phyloP scores from a whole-genome alignment of 257 asterid genomes.

The Striga asiatica region DNA sequence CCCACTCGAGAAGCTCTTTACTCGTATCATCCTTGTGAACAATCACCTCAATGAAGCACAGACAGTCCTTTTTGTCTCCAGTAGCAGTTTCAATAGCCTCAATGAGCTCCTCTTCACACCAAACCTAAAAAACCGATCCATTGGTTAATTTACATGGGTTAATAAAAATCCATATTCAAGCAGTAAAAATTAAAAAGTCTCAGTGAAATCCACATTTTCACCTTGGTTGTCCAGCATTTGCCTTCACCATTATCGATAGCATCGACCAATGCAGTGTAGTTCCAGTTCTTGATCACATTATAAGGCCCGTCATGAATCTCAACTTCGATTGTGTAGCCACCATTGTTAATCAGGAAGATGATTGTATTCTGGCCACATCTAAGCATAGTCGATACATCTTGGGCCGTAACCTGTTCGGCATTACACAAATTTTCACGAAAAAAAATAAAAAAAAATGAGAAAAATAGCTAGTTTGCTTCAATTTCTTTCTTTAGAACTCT shows the following conservation, averaged over 20 bases:
- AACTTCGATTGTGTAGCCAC: conserved; percentile 77
- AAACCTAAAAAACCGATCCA: conserved; percentile 24
- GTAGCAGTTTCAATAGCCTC: conserved; percentile 54
- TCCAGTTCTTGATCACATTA: conserved; percentile 86
- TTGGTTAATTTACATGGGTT: background rate
- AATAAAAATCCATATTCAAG: background rate
- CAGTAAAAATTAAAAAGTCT: background rate
- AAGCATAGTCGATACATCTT: conserved; percentile 67
- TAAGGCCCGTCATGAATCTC: conserved; percentile 85
- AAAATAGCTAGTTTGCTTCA: too few relatives aligned
- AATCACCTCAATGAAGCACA: conserved; percentile 74
- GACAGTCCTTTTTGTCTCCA: conserved; percentile 39
- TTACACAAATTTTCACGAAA: background rate
- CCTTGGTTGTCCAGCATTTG: conserved; percentile 87
- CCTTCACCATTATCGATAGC: conserved; percentile 78
- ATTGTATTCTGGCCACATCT: conserved; percentile 49
- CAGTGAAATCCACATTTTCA: too few relatives aligned
- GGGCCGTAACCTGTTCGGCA: conserved; percentile 49
- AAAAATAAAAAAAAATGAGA: background rate
- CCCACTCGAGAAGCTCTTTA: conserved; percentile 89
- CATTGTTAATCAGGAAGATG: conserved; percentile 72
- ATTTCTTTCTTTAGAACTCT: too few relatives aligned
- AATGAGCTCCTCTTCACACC: conserved; percentile 50
- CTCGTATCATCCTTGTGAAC: conserved; percentile 86
- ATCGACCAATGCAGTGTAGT: conserved; percentile 62